Evolutionary conservation across 208 protist species (phyloP), one percentile per base, ranked within the genome.

Genomic region (Angomonas ambiguus): DNA sequence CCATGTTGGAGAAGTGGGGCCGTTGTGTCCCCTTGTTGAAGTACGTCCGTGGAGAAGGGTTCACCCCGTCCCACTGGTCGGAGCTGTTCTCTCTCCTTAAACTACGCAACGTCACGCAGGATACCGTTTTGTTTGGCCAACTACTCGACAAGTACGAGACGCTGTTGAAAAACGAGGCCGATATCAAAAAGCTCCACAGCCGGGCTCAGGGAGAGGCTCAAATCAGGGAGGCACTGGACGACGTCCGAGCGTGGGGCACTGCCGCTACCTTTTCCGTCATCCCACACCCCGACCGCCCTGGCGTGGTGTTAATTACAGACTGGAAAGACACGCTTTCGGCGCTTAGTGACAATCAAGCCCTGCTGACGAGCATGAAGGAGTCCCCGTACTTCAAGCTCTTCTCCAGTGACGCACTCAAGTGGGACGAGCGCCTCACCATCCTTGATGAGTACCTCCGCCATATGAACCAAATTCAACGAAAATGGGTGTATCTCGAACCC

Each of bases 401-500:
- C 62, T 68, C 87, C 30, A 97, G 83, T 69, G 84, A 98, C 67
- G 93, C 94, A 1, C 70, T 49, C 33, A 83, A 89, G 45, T 98
- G 96, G 93, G 94, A 98, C 76, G 65, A 83, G 55, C 93, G 97
- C 33, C 82, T 99, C 13, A 76, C 77, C 1, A 83, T 76, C 16
- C 84, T 99, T 16, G 93, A 97, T 69, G 81, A 92, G 58, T 95
- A 94, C 59, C 79, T 99, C 57, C 77, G 87, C 5, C 66, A 85
- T 51, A 96, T 99, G 80, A 98, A 96, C 62, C 83, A 91, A 62
- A 98, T 99, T 71, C 98, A 99, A 80, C 86, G 98, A 55, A 98
- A 98, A 74, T 99, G 97, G 98, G 87, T 99, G 5, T 99, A 99
- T 75, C 83, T 99, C 2, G 97, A 99, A 83, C 98, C 98, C 53